Percentiles rank a stretch among this genome's conserved stretches.
Conservation (phyloP, 495 filamentous ascomycete genomes). For the Amniculicola lignicola region DNA sequence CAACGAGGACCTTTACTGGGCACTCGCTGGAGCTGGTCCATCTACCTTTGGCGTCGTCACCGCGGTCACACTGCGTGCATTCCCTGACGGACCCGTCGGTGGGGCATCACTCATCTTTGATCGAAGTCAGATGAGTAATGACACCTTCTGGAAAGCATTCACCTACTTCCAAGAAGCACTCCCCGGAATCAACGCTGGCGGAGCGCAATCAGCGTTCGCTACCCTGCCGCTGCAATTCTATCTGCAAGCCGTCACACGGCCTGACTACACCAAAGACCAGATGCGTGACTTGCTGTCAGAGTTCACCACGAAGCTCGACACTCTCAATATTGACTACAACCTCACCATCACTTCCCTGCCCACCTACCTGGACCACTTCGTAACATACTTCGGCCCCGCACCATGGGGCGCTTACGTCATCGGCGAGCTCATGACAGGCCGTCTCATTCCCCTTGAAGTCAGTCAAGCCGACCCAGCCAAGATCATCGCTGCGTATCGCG, state of each 20-base stretch:
- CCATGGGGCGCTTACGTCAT: neutral
- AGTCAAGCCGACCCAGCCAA: neutral
- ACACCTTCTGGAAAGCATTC: neutral
- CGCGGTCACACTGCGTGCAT: neutral
- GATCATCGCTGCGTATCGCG: neutral
- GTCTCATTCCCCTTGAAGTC: neutral
- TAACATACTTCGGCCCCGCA: neutral
- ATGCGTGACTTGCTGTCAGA: neutral
- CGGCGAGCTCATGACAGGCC: neutral
- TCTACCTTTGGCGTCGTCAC: slow-evolving; percentile 4
- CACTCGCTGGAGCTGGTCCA: neutral
- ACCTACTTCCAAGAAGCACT: neutral
- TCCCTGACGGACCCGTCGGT: neutral
- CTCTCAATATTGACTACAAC: neutral
- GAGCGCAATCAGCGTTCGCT: neutral
- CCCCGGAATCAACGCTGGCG: neutral
- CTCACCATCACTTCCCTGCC: neutral
- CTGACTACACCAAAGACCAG: neutral
- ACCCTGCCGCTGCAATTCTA: neutral
- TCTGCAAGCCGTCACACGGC: neutral
- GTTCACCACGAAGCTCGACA: neutral
- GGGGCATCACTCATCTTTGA: neutral
- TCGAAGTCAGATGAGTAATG: neutral
- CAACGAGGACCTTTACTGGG: slow-evolving; percentile 6
- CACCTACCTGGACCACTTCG: neutral